Conservation (phyloP, 768 basidiomycete species). For the Suillus subluteus region DNA sequence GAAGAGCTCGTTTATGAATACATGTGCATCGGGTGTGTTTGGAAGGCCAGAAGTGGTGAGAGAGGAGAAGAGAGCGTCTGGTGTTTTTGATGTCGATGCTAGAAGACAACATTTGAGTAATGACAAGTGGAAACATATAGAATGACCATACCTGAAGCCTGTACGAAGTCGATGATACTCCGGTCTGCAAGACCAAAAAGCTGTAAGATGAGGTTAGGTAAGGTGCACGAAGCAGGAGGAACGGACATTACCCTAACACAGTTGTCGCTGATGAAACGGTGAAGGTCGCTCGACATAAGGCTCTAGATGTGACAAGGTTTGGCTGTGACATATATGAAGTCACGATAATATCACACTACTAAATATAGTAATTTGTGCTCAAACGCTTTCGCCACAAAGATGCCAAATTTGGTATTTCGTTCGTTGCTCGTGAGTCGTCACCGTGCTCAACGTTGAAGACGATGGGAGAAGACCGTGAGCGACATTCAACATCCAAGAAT, state of each 20-base stretch:
- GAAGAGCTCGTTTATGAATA: conserved; percentile 80
- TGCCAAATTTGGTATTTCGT: not conserved
- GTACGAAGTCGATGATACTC: conserved; percentile 84
- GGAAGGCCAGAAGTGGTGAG: conserved; percentile 82
- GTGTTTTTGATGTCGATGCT: conserved; percentile 85
- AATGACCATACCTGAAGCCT: conserved; percentile 69
- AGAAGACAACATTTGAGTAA: conserved; percentile 6
- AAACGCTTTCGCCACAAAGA: not conserved
- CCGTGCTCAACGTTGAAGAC: conserved; percentile 6
- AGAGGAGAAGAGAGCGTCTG: conserved; percentile 75
- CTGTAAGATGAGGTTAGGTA: conserved; percentile 40
- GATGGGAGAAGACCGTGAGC: conserved; percentile 27
- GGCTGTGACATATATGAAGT: not conserved
- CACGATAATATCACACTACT: not conserved
- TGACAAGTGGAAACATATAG: conserved; percentile 8
- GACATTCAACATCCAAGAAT: conserved; percentile 23
- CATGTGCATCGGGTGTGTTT: conserved; percentile 76
- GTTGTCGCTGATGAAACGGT: conserved; percentile 80
- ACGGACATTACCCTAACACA: conserved; percentile 57
- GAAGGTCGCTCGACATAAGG: conserved; percentile 63
- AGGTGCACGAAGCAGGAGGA: not conserved
- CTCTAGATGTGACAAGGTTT: not conserved
- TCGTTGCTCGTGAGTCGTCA: not conserved
- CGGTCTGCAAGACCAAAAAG: conserved; percentile 85
- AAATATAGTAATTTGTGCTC: not conserved